Base-by-base conservation (phyloP, 2,329 filamentous ascomycete genomes). In the Niveomyces coronatus region DNA sequence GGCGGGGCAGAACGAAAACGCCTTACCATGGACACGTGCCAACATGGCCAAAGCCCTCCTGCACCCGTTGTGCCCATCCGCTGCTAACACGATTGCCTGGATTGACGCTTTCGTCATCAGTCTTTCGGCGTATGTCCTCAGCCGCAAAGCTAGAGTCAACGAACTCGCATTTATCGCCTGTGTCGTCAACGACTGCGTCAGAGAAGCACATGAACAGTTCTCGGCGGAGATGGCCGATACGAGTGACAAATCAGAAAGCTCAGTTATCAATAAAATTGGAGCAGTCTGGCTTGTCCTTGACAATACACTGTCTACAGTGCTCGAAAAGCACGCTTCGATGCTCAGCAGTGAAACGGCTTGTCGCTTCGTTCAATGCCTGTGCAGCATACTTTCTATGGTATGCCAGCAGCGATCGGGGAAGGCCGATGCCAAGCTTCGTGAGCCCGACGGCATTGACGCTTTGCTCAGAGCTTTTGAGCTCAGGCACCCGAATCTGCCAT, bases 241-340 rank as follows among this genome's bases (percentile, higher is more conserved):
- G 5, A 15, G 4, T 27, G 16, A 6, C 37, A 26, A 11, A 30
- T 11, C 16, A 31, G 37, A 35, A n/a, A 40, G 28, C n/a, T n/a
- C n/a, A n/a, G n/a, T n/a, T n/a, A n/a, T n/a, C n/a, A n/a, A n/a
- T n/a, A n/a, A n/a, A n/a, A n/a, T n/a, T n/a, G n/a, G n/a, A n/a
- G n/a, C n/a, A n/a, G 13, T 23, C 13, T 40, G 37, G 37, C 13
- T 35, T 19, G 24, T 22, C 9, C 26, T 40, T 8, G 34, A 31
- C 10, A 18, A 18, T 9, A 23, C 37, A 2, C 9, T 40, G 3
- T 26, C 18, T 20, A 17, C 31, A 16, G 28, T 71, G 39, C 65
- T 78, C 30, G 71, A 76, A 20, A 78, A 74, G 47, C 67, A 69
- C 39, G 63, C 71, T 29, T 75, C 71, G 9, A 62, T 62, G 34